Evolutionary conservation across 2,329 filamentous ascomycete genomes (phyloP).

Genomic region (Trichoderma guizhouense): DNA sequence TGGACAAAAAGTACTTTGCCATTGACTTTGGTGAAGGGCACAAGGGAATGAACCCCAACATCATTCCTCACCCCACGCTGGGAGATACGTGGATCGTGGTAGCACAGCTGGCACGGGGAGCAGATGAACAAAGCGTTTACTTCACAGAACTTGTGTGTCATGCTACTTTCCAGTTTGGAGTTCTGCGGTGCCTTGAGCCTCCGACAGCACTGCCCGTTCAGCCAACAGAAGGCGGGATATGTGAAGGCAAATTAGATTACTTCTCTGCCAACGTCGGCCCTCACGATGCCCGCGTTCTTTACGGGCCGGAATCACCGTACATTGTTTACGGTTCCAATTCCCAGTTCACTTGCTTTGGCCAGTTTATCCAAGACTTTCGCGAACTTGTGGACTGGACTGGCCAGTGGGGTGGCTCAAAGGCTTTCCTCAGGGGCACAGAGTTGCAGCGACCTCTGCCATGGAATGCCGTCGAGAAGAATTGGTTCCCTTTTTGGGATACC

Average conservation of each 20-base stretch:
- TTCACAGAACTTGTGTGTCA: slow-evolving; percentile 49
- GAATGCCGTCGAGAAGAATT: slow-evolving; percentile 56
- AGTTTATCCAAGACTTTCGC: slow-evolving; percentile 54
- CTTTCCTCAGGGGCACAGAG: slow-evolving; percentile 47
- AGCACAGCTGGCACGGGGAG: slow-evolving; percentile 41
- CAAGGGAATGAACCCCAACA: slow-evolving; percentile 51
- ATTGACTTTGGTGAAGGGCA: slow-evolving; percentile 43
- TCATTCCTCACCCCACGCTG: slow-evolving; percentile 52
- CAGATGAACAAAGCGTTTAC: slow-evolving; percentile 28
- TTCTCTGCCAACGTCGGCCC: slow-evolving; percentile 48
- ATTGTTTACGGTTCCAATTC: slow-evolving; percentile 56
- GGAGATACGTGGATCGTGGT: slow-evolving; percentile 50
- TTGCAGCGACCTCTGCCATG: slow-evolving; percentile 48
- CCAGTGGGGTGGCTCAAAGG: slow-evolving; percentile 25
- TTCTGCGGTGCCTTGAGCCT: slow-evolving; percentile 41
- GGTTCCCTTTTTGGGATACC: slow-evolving; percentile 58
- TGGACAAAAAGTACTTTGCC: slow-evolving; percentile 45
- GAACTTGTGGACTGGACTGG: slow-evolving; percentile 43
- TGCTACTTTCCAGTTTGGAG: slow-evolving; percentile 43
- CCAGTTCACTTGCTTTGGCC: slow-evolving; percentile 51
- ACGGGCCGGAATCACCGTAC: slow-evolving; percentile 48
- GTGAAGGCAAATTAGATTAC: slow-evolving; percentile 41
- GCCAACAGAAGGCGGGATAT: slow-evolving; percentile 43
- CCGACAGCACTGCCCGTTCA: slow-evolving; percentile 45
- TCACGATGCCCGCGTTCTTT: slow-evolving; percentile 57